A percentile compares a stretch with the other conserved stretches of the same genome.
These are phyloP conservation scores for Geotrichum fermentans DNA, from an alignment of 1,139 yeast species.

Conservation along the genomic window DNA sequence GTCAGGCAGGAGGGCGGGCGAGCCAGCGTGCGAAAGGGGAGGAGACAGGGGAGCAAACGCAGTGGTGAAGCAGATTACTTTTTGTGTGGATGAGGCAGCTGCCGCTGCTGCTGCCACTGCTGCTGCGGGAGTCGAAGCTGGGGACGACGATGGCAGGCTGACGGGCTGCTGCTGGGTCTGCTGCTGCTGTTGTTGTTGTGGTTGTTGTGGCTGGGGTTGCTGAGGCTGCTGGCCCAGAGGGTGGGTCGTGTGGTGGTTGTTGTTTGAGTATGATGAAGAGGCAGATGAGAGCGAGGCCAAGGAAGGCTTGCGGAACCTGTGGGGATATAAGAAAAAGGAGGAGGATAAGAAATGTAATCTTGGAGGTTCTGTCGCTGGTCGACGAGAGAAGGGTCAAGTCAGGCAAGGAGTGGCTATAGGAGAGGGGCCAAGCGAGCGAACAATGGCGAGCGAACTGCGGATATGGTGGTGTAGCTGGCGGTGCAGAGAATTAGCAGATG, in stretches of 20 bases:
- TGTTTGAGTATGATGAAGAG: conserved; percentile 9
- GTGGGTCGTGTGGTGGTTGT: conserved; percentile 8
- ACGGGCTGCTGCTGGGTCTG: conserved; percentile 19
- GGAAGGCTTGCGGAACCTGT: conserved; percentile 2
- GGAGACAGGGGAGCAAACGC: conserved; percentile 8
- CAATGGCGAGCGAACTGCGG: no score
- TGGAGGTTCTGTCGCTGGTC: no score
- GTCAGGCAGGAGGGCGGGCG: conserved; percentile 9
- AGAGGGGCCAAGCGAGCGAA: no score
- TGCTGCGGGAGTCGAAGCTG: neutral
- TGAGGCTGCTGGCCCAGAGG: conserved; percentile 18
- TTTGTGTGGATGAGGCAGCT: neutral
- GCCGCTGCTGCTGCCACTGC: conserved; percentile 11
- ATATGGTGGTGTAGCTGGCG: no score
- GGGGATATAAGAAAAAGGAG: neutral
- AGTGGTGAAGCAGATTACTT: conserved; percentile 2
- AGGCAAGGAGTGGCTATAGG: no score
- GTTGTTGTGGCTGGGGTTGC: neutral
- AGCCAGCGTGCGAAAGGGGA: conserved; percentile 4
- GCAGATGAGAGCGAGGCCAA: conserved; percentile 5
- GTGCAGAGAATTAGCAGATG: no score
- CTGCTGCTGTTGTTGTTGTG: conserved; percentile 5
- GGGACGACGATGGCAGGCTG: neutral
- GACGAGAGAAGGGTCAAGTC: no score
- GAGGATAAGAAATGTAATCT: neutral